phyloP scores from a whole-genome alignment of 352 stramenopile species.

The Pythium plurisporium region DNA sequence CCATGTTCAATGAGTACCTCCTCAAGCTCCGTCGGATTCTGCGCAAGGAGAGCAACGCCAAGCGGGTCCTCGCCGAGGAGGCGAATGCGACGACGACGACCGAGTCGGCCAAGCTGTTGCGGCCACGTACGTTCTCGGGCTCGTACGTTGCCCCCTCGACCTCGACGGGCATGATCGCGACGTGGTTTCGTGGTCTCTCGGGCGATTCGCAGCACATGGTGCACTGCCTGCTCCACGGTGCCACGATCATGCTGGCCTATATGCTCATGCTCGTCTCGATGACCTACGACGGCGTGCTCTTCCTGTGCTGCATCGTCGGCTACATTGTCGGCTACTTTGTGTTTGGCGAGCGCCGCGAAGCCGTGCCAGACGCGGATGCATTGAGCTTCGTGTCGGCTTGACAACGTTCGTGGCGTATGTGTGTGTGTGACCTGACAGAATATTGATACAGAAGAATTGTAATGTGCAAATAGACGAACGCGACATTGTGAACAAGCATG shows the following conservation, averaged over 20 bases:
- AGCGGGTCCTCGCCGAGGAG: constrained; percentile 21
- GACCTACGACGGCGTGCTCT: constrained; percentile 68
- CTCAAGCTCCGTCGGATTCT: constrained; percentile 59
- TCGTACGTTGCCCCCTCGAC: not conserved
- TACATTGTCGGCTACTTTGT: constrained; percentile 67
- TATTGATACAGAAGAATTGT: not conserved
- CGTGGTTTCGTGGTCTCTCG: constrained; percentile 54
- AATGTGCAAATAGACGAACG: not conserved
- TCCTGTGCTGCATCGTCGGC: constrained; percentile 46
- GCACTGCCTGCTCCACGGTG: constrained; percentile 50
- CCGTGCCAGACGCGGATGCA: constrained; percentile 24
- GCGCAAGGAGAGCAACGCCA: constrained; percentile 57
- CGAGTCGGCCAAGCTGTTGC: constrained; percentile 42
- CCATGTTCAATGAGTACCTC: constrained; percentile 73
- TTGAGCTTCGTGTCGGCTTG: constrained; percentile 20
- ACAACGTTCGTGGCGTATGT: not conserved
- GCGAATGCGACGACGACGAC: not conserved
- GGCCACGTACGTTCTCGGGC: constrained; percentile 30
- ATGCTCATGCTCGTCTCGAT: constrained; percentile 82
- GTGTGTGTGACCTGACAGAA: not conserved
- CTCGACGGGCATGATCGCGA: constrained; percentile 24
- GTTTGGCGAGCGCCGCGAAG: constrained; percentile 58
- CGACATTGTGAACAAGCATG: not conserved
- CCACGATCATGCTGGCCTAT: constrained; percentile 64
- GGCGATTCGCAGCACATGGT: constrained; percentile 44